Conservation (phyloP, 768 basidiomycete genomes). For the Dentipellis sp. region DNA sequence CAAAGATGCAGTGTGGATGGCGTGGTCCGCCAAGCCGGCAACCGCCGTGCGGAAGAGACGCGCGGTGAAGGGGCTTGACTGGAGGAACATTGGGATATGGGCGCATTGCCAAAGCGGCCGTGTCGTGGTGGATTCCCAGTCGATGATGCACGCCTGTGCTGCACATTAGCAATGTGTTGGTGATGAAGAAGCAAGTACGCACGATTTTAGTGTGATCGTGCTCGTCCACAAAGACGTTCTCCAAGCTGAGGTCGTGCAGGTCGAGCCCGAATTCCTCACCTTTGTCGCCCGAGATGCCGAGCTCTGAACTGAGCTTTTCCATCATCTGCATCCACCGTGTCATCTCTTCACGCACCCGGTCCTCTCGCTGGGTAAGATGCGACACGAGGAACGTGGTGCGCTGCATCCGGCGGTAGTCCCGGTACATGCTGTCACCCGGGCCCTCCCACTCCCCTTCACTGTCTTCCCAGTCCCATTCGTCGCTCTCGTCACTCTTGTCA, state of each 20-base stretch:
- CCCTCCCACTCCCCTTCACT: constrained; percentile 70
- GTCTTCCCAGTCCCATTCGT: constrained; percentile 73
- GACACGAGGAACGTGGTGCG: constrained; percentile 70
- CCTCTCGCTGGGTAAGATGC: constrained; percentile 56
- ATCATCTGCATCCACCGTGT: constrained; percentile 58
- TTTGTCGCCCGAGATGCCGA: constrained; percentile 20
- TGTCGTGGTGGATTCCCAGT: constrained; percentile 88
- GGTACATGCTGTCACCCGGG: constrained; percentile 69
- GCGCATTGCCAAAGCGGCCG: constrained; percentile 81
- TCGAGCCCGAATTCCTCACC: constrained; percentile 71
- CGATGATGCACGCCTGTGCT: constrained; percentile 73
- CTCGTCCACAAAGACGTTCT: constrained; percentile 77
- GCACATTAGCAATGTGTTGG: not conserved
- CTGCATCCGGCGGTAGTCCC: constrained; percentile 78
- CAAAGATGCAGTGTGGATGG: constrained; percentile 14
- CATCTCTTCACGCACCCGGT: constrained; percentile 62
- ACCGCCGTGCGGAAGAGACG: constrained; percentile 64
- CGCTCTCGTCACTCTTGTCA: constrained; percentile 67
- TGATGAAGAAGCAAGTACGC: constrained; percentile 22
- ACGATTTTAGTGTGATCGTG: constrained; percentile 63
- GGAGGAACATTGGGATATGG: constrained; percentile 72
- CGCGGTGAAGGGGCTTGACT: constrained; percentile 66
- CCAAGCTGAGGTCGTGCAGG: constrained; percentile 78
- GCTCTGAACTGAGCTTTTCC: constrained; percentile 39
- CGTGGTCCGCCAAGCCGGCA: constrained; percentile 27